Base-by-base conservation (phyloP, 371 early-diverging fungal genomes). In the Parasitella parasitica region DNA sequence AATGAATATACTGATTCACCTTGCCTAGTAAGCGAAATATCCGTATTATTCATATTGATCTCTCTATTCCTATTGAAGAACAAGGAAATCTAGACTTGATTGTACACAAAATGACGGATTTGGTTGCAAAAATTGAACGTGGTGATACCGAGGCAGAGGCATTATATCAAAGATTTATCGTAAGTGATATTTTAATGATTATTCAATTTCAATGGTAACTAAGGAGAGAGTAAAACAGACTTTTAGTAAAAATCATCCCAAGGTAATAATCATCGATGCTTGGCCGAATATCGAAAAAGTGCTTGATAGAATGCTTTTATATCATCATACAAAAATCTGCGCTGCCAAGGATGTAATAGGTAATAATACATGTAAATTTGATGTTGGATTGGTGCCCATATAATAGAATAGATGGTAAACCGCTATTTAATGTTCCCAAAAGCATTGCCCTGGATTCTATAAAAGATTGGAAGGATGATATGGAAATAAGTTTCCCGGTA, bases 21-120 rank as follows among this genome's bases (percentile, higher is more conserved):
- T 15, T 7, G 12, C 4, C 18, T 62, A 81, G 82, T 20, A 64
- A 72, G 41, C 62, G 64, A 26, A 66, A 68, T 6, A 54, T 81
- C 57, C 64, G 60, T 6, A 64, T 81, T 27, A 65, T 77, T 16
- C 67, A 66, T 35, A 55, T 81, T n/a, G 79, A 81, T 56, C 57
- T 81, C n/a, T 49, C 59, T 0, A 59, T 63, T 28, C 65, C 82
- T 1, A 61, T 81, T 0, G 72, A 69, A 30, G 63, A 73, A 15
- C 76, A 75, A 53, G 69, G 62, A 1, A 68, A 61, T 6, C 54
- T 78, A 13, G 82, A 78, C 57, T 39, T 81, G 38, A 69, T 81
- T 59, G 79, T 81, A 3, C 82, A 81, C 50, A 81, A 81, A 65
- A 66, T 81, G 57, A 77, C 77, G 13, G 82, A 81, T 61, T 57